phyloP scores from a whole-genome alignment of 2,329 filamentous ascomycete genomes.

The Talaromyces sp. region DNA sequence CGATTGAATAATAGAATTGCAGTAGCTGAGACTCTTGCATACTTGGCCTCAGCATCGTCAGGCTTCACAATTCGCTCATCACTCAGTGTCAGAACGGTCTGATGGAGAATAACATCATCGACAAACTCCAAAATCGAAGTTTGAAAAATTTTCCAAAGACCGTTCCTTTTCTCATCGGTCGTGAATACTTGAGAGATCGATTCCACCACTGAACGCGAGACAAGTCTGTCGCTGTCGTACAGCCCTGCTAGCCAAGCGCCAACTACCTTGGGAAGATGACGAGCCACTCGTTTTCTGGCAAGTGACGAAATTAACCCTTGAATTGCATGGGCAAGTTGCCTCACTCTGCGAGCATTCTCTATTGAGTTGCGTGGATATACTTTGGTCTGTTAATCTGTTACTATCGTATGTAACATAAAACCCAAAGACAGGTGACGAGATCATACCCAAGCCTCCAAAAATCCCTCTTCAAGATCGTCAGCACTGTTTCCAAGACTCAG shows the following conservation, averaged over 20 bases:
- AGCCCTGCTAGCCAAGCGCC: constrained; percentile 88
- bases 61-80: constrained; percentile 80
- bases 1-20: constrained; percentile 55
- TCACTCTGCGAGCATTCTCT: constrained; percentile 81
- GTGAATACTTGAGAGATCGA: constrained; percentile 72
- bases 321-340: constrained; percentile 76
- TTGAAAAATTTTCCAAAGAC: constrained; percentile 80
- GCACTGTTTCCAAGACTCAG: constrained; percentile 52
- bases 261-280: constrained; percentile 70
- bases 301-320: constrained; percentile 61
- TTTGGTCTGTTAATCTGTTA: constrained; percentile 62
- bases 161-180: constrained; percentile 71
- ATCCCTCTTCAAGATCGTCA: constrained; percentile 69
- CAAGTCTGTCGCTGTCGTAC: constrained; percentile 78
- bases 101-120: constrained; percentile 69
- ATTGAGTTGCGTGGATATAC: constrained; percentile 87
- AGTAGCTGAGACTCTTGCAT: constrained; percentile 70
- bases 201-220: constrained; percentile 71
- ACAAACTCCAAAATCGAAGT: constrained; percentile 77
- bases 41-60: constrained; percentile 84
- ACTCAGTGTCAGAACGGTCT: constrained; percentile 77
- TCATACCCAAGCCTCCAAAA: constrained; percentile 86
- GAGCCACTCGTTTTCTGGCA: constrained; percentile 77
- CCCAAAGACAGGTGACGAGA: constrained; percentile 15
- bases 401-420: constrained; percentile 21